Conservation (phyloP, 345 rosid species). For the Cardamine occulta region DNA sequence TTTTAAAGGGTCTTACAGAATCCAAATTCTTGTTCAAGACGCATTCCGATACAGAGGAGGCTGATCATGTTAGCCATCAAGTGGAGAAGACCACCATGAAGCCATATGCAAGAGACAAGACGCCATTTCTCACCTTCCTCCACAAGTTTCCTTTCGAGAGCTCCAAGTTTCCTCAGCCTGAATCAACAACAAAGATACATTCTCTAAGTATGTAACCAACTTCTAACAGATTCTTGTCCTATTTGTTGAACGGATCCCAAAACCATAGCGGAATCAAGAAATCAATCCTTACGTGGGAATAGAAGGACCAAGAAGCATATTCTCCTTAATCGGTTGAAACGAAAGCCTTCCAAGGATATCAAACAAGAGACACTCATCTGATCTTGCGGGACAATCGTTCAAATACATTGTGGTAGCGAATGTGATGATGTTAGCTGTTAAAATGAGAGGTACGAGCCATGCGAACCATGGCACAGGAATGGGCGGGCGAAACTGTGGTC, state of each 20-base stretch:
- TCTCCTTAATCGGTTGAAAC: constrained; percentile 53
- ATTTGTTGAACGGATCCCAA: background rate
- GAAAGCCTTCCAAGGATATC: constrained; percentile 59
- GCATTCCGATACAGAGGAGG: constrained; percentile 73
- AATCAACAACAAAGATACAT: constrained; percentile 24
- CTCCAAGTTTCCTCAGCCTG: constrained; percentile 80
- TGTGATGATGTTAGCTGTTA: constrained; percentile 47
- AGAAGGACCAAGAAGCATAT: constrained; percentile 74
- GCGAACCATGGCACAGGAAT: constrained; percentile 58
- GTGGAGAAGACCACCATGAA: constrained; percentile 87
- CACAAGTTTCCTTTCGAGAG: constrained; percentile 62
- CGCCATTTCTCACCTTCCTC: constrained; percentile 71
- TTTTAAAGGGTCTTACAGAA: constrained; percentile 56
- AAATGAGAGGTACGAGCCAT: constrained; percentile 74
- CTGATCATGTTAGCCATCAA: constrained; percentile 78
- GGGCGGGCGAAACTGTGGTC: constrained; percentile 51
- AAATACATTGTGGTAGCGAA: constrained; percentile 66
- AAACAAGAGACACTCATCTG: constrained; percentile 52
- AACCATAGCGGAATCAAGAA: background rate
- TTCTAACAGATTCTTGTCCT: background rate
- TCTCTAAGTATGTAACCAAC: background rate
- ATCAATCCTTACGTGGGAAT: constrained; percentile 52
- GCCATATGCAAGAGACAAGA: constrained; percentile 81
- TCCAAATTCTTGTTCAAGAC: constrained; percentile 92
- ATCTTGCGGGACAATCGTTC: constrained; percentile 64